A percentile compares a stretch with the other conserved stretches of the same genome.
phyloP scores from a whole-genome alignment of 768 basidiomycete species.

The Boletales sp. region DNA sequence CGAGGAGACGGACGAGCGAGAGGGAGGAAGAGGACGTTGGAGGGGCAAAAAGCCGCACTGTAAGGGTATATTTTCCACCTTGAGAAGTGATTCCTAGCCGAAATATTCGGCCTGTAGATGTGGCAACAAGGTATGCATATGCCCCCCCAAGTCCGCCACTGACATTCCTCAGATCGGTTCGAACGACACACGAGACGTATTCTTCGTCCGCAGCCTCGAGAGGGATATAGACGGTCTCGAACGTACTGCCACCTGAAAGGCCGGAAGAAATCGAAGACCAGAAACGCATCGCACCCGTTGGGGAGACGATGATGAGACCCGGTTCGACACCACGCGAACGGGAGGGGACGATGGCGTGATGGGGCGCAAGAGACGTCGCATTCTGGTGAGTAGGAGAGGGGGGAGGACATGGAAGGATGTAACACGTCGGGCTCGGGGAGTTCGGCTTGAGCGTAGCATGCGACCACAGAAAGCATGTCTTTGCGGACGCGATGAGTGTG shows the following conservation, averaged over 20 bases:
- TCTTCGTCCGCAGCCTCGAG: constrained; percentile 50
- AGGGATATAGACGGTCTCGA: constrained; percentile 42
- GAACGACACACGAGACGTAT: constrained; percentile 60
- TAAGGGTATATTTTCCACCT: constrained; percentile 64
- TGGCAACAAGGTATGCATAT: constrained; percentile 54
- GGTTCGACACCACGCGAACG: constrained; percentile 60
- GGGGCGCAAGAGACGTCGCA: constrained; percentile 49
- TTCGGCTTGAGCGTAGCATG: constrained; percentile 70
- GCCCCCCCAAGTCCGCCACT: constrained; percentile 7
- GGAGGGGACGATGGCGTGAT: constrained; percentile 58
- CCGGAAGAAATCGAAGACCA: constrained; percentile 89
- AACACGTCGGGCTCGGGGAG: constrained; percentile 60
- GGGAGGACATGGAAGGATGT: constrained; percentile 73
- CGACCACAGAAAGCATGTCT: constrained; percentile 83
- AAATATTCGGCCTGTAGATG: constrained; percentile 63
- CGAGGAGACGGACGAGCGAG: constrained; percentile 40
- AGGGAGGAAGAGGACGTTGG: constrained; percentile 43
- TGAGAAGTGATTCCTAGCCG: constrained; percentile 61
- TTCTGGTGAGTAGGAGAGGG: constrained; percentile 38
- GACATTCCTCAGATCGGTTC: constrained; percentile 52
- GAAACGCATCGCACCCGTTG: constrained; percentile 69
- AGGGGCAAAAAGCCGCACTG: constrained; percentile 53
- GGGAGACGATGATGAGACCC: constrained; percentile 76
- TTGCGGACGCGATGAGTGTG: constrained; percentile 64
- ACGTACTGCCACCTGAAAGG: constrained; percentile 72